A percentile compares a stretch with the other conserved stretches of the same genome.
These are phyloP conservation scores for Nannizzia gypsea DNA, from an alignment of 2,329 filamentous ascomycete genomes.

Conservation along the genomic window DNA sequence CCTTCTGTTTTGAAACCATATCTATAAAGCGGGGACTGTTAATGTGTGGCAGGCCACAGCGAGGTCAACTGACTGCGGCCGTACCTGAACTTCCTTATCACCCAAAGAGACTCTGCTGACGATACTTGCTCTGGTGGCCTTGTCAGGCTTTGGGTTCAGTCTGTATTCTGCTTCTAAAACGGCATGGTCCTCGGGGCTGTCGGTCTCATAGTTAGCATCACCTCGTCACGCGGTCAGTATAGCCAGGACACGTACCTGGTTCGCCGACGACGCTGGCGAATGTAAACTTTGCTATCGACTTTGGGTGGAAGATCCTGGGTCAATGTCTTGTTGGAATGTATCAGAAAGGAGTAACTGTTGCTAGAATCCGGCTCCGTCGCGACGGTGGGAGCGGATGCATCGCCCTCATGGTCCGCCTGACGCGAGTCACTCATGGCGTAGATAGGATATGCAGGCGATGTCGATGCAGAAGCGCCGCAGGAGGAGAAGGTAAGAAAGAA, in stretches of 20 bases:
- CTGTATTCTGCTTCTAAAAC: slow-evolving; percentile 78
- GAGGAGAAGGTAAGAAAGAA: not conserved
- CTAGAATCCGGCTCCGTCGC: not conserved
- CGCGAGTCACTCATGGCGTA: not conserved
- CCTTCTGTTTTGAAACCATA: slow-evolving; percentile 94
- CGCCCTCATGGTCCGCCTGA: not conserved
- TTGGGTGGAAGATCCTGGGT: slow-evolving; percentile 45
- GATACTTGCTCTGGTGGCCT: slow-evolving; percentile 70
- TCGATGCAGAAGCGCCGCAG: not conserved
- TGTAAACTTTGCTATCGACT: slow-evolving; percentile 48
- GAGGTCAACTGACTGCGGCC: slow-evolving; percentile 21
- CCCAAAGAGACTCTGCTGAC: slow-evolving; percentile 76
- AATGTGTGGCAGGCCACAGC: not conserved
- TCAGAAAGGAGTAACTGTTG: slow-evolving; percentile 44
- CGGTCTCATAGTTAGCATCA: slow-evolving; percentile 13
- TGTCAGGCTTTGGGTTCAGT: slow-evolving; percentile 82
- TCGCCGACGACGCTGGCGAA: slow-evolving; percentile 49
- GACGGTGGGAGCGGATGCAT: not conserved
- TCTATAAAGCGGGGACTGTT: slow-evolving; percentile 41
- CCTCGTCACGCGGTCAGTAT: not conserved
- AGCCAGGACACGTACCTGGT: slow-evolving; percentile 41
- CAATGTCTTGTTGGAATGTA: slow-evolving; percentile 47
- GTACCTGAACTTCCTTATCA: slow-evolving; percentile 93
- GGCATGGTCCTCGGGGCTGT: slow-evolving; percentile 74
- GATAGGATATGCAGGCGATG: not conserved